Base-by-base conservation (phyloP, 352 stramenopile species). In the Pythium sukuiense region DNA sequence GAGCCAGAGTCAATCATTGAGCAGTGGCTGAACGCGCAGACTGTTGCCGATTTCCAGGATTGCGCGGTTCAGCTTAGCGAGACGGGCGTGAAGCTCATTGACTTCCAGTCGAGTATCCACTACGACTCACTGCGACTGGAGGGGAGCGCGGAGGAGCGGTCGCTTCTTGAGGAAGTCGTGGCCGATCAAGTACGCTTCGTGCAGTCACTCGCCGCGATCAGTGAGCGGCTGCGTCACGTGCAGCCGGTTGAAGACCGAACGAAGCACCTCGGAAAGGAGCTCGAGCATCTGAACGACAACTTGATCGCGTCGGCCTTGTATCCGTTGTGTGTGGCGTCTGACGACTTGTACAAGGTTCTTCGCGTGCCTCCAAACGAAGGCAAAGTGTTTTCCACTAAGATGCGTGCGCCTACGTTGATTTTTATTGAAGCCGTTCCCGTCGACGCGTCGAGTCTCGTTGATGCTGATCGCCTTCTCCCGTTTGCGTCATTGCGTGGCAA, bases 351-450 rank as follows among this genome's bases (percentile, higher is more conserved):
- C 59, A 82, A 87, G 71, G 85, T 93, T 7, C 65, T 93, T 20
- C 81, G 85, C 7, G 85, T 93, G 29, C 81, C 85, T 30, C 82
- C 81, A 8, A 86, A 66, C 9, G 85, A 93, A 77, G 85, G 85
- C 55, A 93, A 90, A 65, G 85, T 93, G 16, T 93, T 93, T 35
- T 89, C 85, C n/a, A 93, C 85, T 9, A 93, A 93, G 73, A 90
- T 90, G 80, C 82, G 85, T 20, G 85, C 85, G 3, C 85, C 85
- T 13, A 93, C 85, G 33, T 66, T 93, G 16, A 87, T 93, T 43
- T 91, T 91, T 53, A 71, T 93, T 1, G 85, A 93, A 59, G 85
- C 78, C 13, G 72, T 91, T 27, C 82, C 82, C 39, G 75, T 93
- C 9, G 72, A 89, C 61, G 76, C 71, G 12, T 59, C 65, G n/a